phyloP scores from a whole-genome alignment of 1,284 basidiomycete genomes.

The Cutaneotrichosporon dermatis region DNA sequence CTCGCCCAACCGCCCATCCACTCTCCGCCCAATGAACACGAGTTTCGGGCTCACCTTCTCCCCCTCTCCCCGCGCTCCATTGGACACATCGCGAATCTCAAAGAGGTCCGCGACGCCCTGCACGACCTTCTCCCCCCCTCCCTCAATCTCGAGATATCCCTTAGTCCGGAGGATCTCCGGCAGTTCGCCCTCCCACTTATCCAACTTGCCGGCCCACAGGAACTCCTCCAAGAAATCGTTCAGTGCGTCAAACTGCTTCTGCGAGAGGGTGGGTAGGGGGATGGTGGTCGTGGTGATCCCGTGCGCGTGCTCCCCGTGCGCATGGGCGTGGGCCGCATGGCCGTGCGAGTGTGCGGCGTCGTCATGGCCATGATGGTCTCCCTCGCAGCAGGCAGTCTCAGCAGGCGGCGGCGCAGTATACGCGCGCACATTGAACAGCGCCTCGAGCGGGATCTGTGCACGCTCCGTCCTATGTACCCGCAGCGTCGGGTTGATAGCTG shows the following conservation, averaged over 20 bases:
- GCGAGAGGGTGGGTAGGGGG: constrained; percentile 57
- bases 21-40: constrained; percentile 78
- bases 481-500: constrained; percentile 67
- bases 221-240: constrained; percentile 73
- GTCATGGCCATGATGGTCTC: constrained; percentile 39
- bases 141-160: constrained; percentile 60
- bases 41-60: constrained; percentile 53
- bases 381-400: not conserved
- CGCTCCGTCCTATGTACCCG: constrained; percentile 66
- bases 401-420: constrained; percentile 51
- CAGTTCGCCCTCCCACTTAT: constrained; percentile 1
- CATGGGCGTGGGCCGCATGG: no score
- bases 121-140: constrained; percentile 59
- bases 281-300: constrained; percentile 65
- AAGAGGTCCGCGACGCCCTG: constrained; percentile 85
- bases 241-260: constrained; percentile 46
- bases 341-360: constrained; percentile 39
- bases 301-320: constrained; percentile 31
- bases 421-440: constrained; percentile 73
- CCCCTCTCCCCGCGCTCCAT: not conserved
- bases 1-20: constrained; percentile 46
- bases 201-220: constrained; percentile 61
- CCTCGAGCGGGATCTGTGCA: constrained; percentile 62
- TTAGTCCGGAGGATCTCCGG: constrained; percentile 72
- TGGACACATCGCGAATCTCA: constrained; percentile 54